phyloP scores from a whole-genome alignment of 805 yeast species.

The Middelhovenomyces tepae region DNA sequence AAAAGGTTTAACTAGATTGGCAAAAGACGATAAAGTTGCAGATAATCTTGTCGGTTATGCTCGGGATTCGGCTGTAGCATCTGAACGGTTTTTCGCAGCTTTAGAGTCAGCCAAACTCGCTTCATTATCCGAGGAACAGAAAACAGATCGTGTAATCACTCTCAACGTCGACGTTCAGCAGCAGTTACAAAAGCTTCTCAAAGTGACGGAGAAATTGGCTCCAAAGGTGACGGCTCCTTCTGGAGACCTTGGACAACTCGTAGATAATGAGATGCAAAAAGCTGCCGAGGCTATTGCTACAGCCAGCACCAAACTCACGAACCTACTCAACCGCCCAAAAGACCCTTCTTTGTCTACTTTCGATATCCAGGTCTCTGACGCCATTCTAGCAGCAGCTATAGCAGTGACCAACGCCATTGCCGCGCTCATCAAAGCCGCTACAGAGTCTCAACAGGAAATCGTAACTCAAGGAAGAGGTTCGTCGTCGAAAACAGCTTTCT shows the following conservation, averaged over 20 bases:
- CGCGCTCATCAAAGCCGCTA: slow-evolving; percentile 61
- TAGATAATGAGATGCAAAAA: slow-evolving; percentile 61
- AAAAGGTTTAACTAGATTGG: slow-evolving; percentile 57
- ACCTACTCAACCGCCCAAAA: slow-evolving; percentile 39
- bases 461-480: slow-evolving; percentile 62
- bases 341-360: slow-evolving; percentile 46
- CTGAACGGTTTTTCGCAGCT: slow-evolving; percentile 53
- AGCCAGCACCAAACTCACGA: slow-evolving; percentile 53
- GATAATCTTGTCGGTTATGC: slow-evolving; percentile 43
- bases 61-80: slow-evolving; percentile 48
- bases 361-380: slow-evolving; percentile 63
- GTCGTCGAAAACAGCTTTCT: slow-evolving; percentile 61
- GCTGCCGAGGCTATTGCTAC: slow-evolving; percentile 62
- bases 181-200: slow-evolving; percentile 48
- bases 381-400: slow-evolving; percentile 67
- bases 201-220: slow-evolving; percentile 48
- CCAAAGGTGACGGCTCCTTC: slow-evolving; percentile 28
- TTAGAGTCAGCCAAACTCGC: slow-evolving; percentile 45
- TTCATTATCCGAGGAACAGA: slow-evolving; percentile 47
- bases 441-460: slow-evolving; percentile 75
- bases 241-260: slow-evolving; percentile 56
- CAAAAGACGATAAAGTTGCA: slow-evolving; percentile 42
- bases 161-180: slow-evolving; percentile 71
- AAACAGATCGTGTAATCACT: slow-evolving; percentile 67
- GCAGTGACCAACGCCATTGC: slow-evolving; percentile 75